Evolutionary conservation across 805 yeast genomes (phyloP), one percentile per base, ranked within the genome.

Genomic region (Pichia insulana): DNA sequence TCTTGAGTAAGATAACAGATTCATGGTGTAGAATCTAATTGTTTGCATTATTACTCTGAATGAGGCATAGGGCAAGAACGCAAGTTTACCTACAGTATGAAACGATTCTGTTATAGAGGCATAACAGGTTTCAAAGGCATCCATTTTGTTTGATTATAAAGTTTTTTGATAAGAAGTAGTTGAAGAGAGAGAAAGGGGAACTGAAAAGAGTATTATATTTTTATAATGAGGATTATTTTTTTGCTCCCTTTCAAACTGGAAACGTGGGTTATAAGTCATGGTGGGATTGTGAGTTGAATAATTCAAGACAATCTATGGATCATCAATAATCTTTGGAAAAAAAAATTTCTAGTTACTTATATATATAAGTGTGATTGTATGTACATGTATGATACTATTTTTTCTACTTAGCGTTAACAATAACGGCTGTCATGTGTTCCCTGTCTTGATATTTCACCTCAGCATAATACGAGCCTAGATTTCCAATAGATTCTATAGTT

Each of bases 51-150:
- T 13, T 10, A 52, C 55, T 26, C 57, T 49, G 9, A 50, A 10
- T 4, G 41, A 25, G 3, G 52, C 49, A 40, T 56, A 56, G 2
- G 65, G 65, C 2, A 53, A 27, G 12, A 52, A 46, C 7, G 41
- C 2, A 10, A 37, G n/a, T 16, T 59, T 43, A 2, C 63, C 64
- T 10, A 56, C 4, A 2, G 60, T 55, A 12, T 44, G 33, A n/a
- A 44, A 5, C 6, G 39, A 17, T 26, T 30, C 37, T 7, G 46
- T 26, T 10, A 27, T 30, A 3, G 46, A 27, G 26, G 31, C n/a
- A 22, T 43, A 43, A 17, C 33, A 34, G 7, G 43, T 35, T 19
- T 39, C 41, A 11, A 39, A 12, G 4, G 34, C 35, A 31, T 45
- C 43, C 48, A 43, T 43, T 12, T 5, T 22, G 25, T 6, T 22